These are phyloP conservation scores for Westerdykella ornata DNA, from an alignment of 2,329 filamentous ascomycete genomes.

Conservation along the genomic window DNA sequence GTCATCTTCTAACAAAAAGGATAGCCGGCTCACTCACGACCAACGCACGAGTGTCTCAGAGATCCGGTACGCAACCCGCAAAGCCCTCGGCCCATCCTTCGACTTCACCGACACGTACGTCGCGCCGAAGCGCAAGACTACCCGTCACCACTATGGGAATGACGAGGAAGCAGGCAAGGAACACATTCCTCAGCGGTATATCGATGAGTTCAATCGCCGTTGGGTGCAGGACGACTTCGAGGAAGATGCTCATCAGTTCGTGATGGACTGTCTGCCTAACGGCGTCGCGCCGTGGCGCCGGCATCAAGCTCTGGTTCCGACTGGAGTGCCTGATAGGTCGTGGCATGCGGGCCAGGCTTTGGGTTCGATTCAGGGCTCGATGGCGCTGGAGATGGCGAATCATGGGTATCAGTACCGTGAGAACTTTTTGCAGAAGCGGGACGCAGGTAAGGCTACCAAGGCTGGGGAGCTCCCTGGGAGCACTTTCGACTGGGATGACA, in stretches of 20 bases:
- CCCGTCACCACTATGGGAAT: background rate
- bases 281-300: too few relatives aligned
- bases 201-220: conserved; percentile 12
- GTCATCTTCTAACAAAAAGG: background rate
- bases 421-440: too few relatives aligned
- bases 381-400: too few relatives aligned
- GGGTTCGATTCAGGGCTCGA: too few relatives aligned
- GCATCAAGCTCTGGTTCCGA: too few relatives aligned
- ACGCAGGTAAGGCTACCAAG: too few relatives aligned
- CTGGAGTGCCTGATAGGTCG: too few relatives aligned
- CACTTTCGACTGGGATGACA: background rate
- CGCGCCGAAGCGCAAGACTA: too few relatives aligned
- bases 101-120: too few relatives aligned
- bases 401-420: too few relatives aligned
- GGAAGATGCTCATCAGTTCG: background rate
- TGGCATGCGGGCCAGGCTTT: too few relatives aligned
- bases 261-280: too few relatives aligned
- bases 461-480: background rate
- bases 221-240: background rate
- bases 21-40: background rate
- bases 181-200: conserved; percentile 9
- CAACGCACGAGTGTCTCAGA: conserved; percentile 8
- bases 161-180: background rate
- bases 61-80: conserved; percentile 10
- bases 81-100: conserved; percentile 5